Evolutionary conservation across 257 asterid genomes (phyloP).

Genomic region (Solanum pimpinellifolium): DNA sequence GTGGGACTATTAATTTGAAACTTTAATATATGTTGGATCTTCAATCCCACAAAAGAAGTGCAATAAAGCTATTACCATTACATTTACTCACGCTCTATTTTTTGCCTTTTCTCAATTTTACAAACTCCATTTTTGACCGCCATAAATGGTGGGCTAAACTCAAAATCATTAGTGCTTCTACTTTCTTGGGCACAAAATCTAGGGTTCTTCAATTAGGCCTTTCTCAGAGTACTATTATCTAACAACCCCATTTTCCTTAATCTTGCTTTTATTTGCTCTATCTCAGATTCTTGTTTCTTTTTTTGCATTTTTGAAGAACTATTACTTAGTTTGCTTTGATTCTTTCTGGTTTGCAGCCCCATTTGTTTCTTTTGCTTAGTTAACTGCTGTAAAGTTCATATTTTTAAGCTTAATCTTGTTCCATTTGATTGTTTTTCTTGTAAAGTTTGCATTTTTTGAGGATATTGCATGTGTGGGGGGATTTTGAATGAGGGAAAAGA

Average conservation of each 20-base stretch:
- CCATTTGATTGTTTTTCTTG: neutral
- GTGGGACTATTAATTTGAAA: neutral
- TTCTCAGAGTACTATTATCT: neutral
- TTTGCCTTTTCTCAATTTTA: conserved; percentile 1
- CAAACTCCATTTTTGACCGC: conserved; percentile 41
- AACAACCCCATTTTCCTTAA: neutral
- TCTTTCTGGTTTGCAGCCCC: neutral
- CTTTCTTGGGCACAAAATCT: conserved; percentile 49
- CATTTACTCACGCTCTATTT: neutral
- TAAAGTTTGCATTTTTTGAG: neutral
- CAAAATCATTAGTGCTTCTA: conserved; percentile 45
- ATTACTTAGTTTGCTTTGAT: neutral
- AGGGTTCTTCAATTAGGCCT: conserved; percentile 24
- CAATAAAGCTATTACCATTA: conserved; percentile 10
- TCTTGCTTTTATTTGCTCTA: neutral
- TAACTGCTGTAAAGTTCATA: neutral
- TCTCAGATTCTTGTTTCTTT: neutral
- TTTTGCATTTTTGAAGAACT: neutral
- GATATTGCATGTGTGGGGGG: conserved; percentile 14
- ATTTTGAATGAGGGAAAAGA: conserved; percentile 24
- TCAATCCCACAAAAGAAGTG: conserved; percentile 21
- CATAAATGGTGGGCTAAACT: conserved; percentile 35
- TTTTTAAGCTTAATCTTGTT: neutral
- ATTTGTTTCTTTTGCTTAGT: conserved; percentile 11
- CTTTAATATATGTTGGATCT: conserved; percentile 4